Conservation (phyloP, 2,329 filamentous ascomycete species). For the Arthrinium puccinioides region DNA sequence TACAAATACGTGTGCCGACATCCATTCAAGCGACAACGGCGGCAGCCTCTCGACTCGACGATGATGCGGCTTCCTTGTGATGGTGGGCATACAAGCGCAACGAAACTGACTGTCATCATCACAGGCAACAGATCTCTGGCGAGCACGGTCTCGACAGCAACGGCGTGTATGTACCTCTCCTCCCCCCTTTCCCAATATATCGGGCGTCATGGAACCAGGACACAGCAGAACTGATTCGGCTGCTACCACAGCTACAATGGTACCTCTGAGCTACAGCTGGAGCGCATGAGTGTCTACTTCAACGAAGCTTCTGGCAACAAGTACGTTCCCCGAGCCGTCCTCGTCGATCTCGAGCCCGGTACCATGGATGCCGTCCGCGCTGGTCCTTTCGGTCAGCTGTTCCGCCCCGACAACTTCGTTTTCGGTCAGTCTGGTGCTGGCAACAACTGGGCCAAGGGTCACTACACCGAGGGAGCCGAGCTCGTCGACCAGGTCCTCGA, state of each 20-base stretch:
- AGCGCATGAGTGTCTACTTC: slow-evolving; percentile 99
- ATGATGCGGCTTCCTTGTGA: too few species aligned
- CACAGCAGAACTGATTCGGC: slow-evolving; percentile 13
- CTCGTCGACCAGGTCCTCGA: slow-evolving; percentile 97
- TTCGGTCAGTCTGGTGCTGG: slow-evolving; percentile 99
- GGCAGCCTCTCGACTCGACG: slow-evolving; percentile 7
- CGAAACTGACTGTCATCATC: slow-evolving; percentile 27
- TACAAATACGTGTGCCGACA: too few species aligned
- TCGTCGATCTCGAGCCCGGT: slow-evolving; percentile 98
- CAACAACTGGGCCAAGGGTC: slow-evolving; percentile 99
- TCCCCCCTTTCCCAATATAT: slow-evolving; percentile 6
- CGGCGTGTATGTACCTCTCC: slow-evolving; percentile 66
- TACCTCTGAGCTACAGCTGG: slow-evolving; percentile 95
- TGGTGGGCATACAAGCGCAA: too few species aligned
- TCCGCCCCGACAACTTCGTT: slow-evolving; percentile 99
- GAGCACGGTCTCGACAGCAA: slow-evolving; percentile 96
- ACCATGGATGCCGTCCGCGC: slow-evolving; percentile 99
- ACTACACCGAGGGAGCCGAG: slow-evolving; percentile 99
- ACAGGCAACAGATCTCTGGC: slow-evolving; percentile 73
- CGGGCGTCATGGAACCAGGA: neutral
- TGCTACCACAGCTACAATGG: slow-evolving; percentile 73
- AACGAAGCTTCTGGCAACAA: slow-evolving; percentile 95
- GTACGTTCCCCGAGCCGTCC: slow-evolving; percentile 97
- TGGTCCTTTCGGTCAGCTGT: slow-evolving; percentile 96
- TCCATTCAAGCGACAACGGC: too few species aligned